Evolutionary conservation across 2,329 filamentous ascomycete species (phyloP).

Genomic region (Dactylella cylindrospora): DNA sequence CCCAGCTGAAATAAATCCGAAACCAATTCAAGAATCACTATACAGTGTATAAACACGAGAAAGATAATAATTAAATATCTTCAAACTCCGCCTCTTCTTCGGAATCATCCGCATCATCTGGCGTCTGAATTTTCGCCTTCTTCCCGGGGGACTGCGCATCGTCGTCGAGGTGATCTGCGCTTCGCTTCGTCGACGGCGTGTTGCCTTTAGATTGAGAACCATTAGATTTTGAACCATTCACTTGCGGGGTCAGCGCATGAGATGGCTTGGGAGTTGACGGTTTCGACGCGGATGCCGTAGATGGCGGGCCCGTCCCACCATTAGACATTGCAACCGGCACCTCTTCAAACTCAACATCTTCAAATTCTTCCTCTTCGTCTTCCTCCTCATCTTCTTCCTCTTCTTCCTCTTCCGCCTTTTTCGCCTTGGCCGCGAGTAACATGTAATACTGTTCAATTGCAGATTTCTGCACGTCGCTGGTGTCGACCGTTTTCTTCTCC

Average conservation of each 20-base stretch:
- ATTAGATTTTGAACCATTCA: slow-evolving; percentile 17
- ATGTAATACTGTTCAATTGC: slow-evolving; percentile 49
- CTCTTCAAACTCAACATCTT: slow-evolving; percentile 54
- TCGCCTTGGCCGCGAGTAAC: slow-evolving; percentile 51
- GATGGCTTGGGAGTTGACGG: slow-evolving; percentile 33
- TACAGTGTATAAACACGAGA: background rate
- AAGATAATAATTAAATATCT: slow-evolving; percentile 44
- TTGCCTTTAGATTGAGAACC: slow-evolving; percentile 4
- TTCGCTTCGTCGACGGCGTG: slow-evolving; percentile 29
- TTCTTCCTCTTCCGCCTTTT: slow-evolving; percentile 53
- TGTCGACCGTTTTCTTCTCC: slow-evolving; percentile 45
- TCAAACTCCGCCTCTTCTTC: slow-evolving; percentile 49
- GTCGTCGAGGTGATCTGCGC: slow-evolving; percentile 27
- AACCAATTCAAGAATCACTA: background rate
- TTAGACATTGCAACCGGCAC: slow-evolving; percentile 52
- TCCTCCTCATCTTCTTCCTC: slow-evolving; percentile 54
- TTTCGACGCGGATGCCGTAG: slow-evolving; percentile 51
- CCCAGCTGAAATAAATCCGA: background rate
- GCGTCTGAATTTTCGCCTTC: slow-evolving; percentile 53
- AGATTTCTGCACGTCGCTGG: slow-evolving; percentile 44
- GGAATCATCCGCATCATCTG: slow-evolving; percentile 47
- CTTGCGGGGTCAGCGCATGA: slow-evolving; percentile 17
- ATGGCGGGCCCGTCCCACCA: slow-evolving; percentile 50
- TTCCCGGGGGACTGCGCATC: slow-evolving; percentile 53
- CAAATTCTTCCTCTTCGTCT: slow-evolving; percentile 54